Conservation (phyloP, 768 basidiomycete species). For the Phanerodontia chrysosporium region DNA sequence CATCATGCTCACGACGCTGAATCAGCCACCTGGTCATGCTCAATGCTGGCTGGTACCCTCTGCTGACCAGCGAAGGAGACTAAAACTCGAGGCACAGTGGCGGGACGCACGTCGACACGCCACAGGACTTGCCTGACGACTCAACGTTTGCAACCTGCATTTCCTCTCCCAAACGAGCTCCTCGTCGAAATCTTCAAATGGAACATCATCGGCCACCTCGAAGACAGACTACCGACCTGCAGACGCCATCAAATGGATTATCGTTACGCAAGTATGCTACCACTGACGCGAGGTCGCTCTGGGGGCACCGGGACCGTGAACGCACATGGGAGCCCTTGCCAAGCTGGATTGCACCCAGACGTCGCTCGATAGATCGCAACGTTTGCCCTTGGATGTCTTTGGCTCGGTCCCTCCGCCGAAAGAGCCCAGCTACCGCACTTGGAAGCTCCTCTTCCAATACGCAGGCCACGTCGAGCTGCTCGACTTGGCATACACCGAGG, state of each 20-base stretch:
- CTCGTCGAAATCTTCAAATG: not conserved
- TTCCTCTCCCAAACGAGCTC: not conserved
- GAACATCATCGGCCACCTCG: not conserved
- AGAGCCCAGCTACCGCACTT: not conserved
- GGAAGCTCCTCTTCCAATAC: not conserved
- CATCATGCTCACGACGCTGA: not conserved
- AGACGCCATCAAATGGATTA: not conserved
- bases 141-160: not conserved
- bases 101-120: not conserved
- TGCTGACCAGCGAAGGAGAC: too few species aligned
- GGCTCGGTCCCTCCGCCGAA: not conserved
- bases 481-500: not conserved
- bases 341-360: not conserved
- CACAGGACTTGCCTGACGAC: not conserved
- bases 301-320: not conserved
- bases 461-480: not conserved
- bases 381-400: not conserved
- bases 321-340: not conserved
- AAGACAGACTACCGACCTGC: not conserved
- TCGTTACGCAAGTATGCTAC: not conserved
- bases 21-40: not conserved
- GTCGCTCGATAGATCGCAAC: not conserved
- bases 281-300: not conserved
- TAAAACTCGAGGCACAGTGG: not conserved
- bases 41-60: not conserved